These are phyloP conservation scores for Primulina huaijiensis DNA, from an alignment of 257 asterid species.

Conservation along the genomic window DNA sequence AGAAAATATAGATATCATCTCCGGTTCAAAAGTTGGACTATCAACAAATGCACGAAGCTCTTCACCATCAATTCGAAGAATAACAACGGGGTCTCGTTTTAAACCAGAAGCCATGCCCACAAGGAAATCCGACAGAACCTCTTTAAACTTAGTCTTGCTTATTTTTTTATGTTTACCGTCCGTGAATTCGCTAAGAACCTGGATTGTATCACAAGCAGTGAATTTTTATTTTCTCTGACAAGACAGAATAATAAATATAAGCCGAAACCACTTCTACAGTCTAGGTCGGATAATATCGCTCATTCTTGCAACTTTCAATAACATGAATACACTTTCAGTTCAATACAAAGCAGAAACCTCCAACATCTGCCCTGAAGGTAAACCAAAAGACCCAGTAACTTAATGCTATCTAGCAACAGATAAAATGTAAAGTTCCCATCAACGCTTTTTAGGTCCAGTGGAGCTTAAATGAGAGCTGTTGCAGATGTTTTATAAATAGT, in stretches of 20 bases:
- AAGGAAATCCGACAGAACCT: constrained; percentile 75
- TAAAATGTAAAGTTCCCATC: background rate
- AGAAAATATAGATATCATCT: constrained; percentile 48
- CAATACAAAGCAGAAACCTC: constrained; percentile 4
- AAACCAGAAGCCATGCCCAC: constrained; percentile 95
- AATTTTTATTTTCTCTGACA: background rate
- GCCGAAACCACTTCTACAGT: background rate
- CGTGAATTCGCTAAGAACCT: constrained; percentile 90
- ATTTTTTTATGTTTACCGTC: constrained; percentile 68
- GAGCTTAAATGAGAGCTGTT: background rate
- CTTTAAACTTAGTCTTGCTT: constrained; percentile 71
- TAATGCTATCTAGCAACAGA: background rate
- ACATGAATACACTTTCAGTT: constrained; percentile 4
- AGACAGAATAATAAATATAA: background rate
- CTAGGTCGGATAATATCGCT: background rate
- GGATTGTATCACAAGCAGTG: constrained; percentile 20
- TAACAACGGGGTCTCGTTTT: constrained; percentile 85
- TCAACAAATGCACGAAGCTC: constrained; percentile 70
- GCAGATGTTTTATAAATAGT: too few relatives aligned
- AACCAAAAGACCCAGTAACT: background rate
- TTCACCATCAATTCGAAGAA: constrained; percentile 87
- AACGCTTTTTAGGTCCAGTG: background rate
- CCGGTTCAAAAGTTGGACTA: constrained; percentile 57
- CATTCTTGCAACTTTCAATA: background rate
- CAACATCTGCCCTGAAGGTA: background rate